Evolutionary conservation across 1,284 basidiomycete genomes (phyloP).

Genomic region (Ustilago shanxiensis): DNA sequence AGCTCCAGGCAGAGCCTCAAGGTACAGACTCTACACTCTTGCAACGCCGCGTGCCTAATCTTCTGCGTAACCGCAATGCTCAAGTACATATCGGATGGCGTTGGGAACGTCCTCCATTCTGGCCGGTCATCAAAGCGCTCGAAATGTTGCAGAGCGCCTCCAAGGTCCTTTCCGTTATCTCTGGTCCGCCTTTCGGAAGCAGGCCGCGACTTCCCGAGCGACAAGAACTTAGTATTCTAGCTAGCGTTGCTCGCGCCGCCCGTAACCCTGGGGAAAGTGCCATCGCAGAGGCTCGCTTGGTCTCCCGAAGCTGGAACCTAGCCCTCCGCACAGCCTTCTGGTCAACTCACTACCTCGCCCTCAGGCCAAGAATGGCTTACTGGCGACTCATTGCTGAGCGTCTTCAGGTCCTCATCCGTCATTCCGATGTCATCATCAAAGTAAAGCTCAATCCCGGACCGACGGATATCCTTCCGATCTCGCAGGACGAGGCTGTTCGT

Average conservation of each 20-base stretch:
- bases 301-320: conserved; percentile 22
- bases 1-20: too few relatives aligned
- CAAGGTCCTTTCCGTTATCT: too few relatives aligned
- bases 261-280: neutral
- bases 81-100: conserved; percentile 18
- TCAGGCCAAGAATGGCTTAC: conserved; percentile 8
- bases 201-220: too few relatives aligned
- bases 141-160: neutral
- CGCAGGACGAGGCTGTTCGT: conserved; percentile 4
- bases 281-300: conserved; percentile 18
- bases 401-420: neutral
- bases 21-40: too few relatives aligned
- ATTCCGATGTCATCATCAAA: conserved; percentile 15
- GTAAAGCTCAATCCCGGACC: conserved; percentile 19
- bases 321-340: conserved; percentile 14
- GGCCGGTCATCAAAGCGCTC: neutral
- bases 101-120: conserved; percentile 20
- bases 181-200: too few relatives aligned
- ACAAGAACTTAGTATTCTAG: too few relatives aligned
- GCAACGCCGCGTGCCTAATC: neutral
- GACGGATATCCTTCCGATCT: conserved; percentile 22
- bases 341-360: conserved; percentile 21
- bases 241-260: too few relatives aligned
- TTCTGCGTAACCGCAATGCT: conserved; percentile 5
- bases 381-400: conserved; percentile 13